Evolutionary conservation across 352 stramenopile species (phyloP), one percentile per base, ranked within the genome.

Genomic region (Phytopythium helicoides): DNA sequence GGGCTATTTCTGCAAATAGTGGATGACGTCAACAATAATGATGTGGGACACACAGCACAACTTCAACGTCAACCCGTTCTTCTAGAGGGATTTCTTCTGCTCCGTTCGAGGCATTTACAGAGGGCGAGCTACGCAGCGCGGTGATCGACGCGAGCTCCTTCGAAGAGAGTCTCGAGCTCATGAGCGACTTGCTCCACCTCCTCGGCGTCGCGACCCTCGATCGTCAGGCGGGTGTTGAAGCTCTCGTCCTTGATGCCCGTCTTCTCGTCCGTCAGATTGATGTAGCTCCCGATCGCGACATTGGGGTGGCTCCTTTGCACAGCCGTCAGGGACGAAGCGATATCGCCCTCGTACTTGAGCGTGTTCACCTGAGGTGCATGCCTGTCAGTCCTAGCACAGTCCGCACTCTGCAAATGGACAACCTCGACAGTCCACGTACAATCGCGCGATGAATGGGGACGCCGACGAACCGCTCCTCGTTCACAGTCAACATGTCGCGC

Each of bases 281-380:
- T 52, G 62, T 95, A 95, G 71, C 86, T 92, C 18, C 86, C 86
- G 45, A 95, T 92, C 5, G 76, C 65, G 53, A 92, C 69, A 51
- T 74, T 64, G 42, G 86, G 83, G 51, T 90, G 69, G 15, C 67
- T 54, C 22, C 87, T 86, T 54, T 92, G 81, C 40, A 93, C 63
- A 0, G 60, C 76, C 25, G 72, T 86, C 53, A 95, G 68, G 28
- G 67, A 41, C 26, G 68, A 63, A 28, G 83, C 86, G 35, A 95
- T 71, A 28, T 86, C 71, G 28, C 81, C 83, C 73, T 95, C 86
- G 39, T 75, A 58, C 36, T 67, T 72, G 40, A 85, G 39, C 26
- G 83, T 94, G 45, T 86, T 73, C 5, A 91, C 75, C 83, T 94
- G 26, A n/a, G 9, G 10, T n/a, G 22, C 15, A 1, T 47, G 19